Evolutionary conservation across 2,329 filamentous ascomycete genomes (phyloP).

Genomic region (Lasiodiplodia gonubiensis): DNA sequence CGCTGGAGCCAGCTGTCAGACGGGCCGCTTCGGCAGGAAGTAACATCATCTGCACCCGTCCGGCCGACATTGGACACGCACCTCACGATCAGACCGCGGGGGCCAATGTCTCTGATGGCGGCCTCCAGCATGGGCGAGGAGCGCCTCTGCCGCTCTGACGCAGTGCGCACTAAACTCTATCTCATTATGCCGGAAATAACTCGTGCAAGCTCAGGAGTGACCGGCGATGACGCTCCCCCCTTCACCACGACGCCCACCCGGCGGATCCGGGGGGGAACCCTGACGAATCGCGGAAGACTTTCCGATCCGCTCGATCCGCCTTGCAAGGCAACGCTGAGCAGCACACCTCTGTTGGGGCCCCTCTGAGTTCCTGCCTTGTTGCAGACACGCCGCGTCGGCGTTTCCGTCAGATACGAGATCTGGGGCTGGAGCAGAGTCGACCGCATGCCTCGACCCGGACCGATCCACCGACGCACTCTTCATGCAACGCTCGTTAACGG

Average conservation of each 20-base stretch:
- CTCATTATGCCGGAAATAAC: slow-evolving; percentile 7
- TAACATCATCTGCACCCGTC: background rate
- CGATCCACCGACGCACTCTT: slow-evolving; percentile 17
- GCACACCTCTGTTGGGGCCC: slow-evolving; percentile 6
- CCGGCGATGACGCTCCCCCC: slow-evolving; percentile 14
- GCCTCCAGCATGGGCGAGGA: background rate
- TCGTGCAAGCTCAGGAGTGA: background rate
- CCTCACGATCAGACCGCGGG: background rate
- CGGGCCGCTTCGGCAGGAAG: slow-evolving; percentile 7
- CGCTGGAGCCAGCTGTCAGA: slow-evolving; percentile 10
- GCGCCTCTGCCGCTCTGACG: slow-evolving; percentile 20
- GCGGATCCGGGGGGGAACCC: slow-evolving; percentile 18
- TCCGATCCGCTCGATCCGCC: slow-evolving; percentile 25
- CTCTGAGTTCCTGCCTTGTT: background rate
- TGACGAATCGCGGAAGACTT: slow-evolving; percentile 24
- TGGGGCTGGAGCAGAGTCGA: slow-evolving; percentile 15
- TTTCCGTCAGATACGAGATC: slow-evolving; percentile 21
- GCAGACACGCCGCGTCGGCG: slow-evolving; percentile 17
- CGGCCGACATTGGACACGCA: too few relatives aligned
- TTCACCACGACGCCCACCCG: slow-evolving; percentile 10
- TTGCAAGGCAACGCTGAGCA: slow-evolving; percentile 1
- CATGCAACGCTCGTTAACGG: slow-evolving; percentile 14
- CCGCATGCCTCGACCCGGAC: slow-evolving; percentile 6
- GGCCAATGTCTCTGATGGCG: slow-evolving; percentile 1
- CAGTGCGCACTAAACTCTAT: slow-evolving; percentile 3